Percentiles rank a stretch among this genome's conserved stretches.
Conservation (phyloP, 2,329 filamentous ascomycete species). For the Camptophora hylomeconis region DNA sequence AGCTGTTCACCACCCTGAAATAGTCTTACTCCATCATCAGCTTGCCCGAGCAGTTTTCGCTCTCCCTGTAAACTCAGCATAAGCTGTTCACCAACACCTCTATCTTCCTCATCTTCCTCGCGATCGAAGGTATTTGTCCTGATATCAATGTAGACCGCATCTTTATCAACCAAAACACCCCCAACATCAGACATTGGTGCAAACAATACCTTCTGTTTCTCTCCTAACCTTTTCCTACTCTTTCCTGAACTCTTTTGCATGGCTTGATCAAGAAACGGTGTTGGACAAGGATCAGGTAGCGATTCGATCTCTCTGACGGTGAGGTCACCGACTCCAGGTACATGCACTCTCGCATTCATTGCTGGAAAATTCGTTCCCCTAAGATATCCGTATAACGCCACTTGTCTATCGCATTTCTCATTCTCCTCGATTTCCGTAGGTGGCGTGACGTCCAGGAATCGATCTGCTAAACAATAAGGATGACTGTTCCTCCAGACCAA, state of each 20-base stretch:
- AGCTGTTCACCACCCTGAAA: constrained; percentile 56
- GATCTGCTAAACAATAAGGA: constrained; percentile 85
- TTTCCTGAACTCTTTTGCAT: constrained; percentile 76
- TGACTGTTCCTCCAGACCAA: constrained; percentile 93
- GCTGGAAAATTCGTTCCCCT: constrained; percentile 88
- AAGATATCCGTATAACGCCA: constrained; percentile 86
- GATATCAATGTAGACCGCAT: constrained; percentile 80
- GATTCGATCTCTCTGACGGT: constrained; percentile 72
- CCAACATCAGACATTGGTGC: constrained; percentile 98
- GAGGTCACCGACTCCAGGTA: constrained; percentile 84
- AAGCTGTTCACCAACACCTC: constrained; percentile 89
- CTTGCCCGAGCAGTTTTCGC: constrained; percentile 67
- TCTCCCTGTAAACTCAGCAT: constrained; percentile 81
- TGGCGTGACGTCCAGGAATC: constrained; percentile 88
- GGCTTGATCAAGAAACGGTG: constrained; percentile 78
- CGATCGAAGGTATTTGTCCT: constrained; percentile 59
- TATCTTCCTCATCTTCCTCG: constrained; percentile 52
- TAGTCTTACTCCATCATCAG: constrained; percentile 67
- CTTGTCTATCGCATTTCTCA: constrained; percentile 75
- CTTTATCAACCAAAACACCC: constrained; percentile 89
- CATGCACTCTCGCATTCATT: constrained; percentile 72
- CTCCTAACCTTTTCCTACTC: constrained; percentile 67
- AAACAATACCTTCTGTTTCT: constrained; percentile 93
- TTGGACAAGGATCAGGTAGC: constrained; percentile 88
- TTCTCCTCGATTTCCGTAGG: constrained; percentile 84